Evolutionary conservation across 2,329 filamentous ascomycete species (phyloP).

Genomic region (Colletotrichum lupini): DNA sequence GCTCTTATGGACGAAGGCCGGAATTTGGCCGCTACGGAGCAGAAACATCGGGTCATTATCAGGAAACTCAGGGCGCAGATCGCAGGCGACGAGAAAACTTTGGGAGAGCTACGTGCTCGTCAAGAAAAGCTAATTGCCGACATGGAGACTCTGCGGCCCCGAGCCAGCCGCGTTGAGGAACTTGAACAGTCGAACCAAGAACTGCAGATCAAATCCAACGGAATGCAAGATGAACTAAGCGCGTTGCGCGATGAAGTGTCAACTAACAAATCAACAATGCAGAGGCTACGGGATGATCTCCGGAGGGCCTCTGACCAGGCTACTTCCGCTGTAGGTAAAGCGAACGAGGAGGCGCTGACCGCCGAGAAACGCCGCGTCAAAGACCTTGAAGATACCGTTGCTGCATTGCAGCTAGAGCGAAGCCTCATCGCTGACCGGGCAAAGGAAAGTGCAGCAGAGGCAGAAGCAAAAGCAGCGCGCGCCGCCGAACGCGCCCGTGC

Average conservation of each 20-base stretch:
- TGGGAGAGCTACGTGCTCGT: conserved; percentile 67
- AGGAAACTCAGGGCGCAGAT: conserved; percentile 81
- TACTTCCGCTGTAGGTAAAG: conserved; percentile 73
- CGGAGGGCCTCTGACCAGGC: conserved; percentile 74
- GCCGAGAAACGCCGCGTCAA: conserved; percentile 66
- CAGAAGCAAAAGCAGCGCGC: conserved; percentile 78
- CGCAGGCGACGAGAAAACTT: conserved; percentile 72
- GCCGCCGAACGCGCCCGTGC: conserved; percentile 76
- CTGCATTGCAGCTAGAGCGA: conserved; percentile 82
- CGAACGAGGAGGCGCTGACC: conserved; percentile 74
- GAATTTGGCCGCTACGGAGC: conserved; percentile 85
- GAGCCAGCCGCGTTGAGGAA: conserved; percentile 61
- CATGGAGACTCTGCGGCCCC: conserved; percentile 56
- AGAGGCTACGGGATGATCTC: conserved; percentile 76
- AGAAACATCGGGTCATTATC: conserved; percentile 84
- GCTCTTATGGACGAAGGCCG: conserved; percentile 92
- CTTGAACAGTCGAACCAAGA: conserved; percentile 62
- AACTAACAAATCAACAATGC: conserved; percentile 72
- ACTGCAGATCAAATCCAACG: conserved; percentile 40
- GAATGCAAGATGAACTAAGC: conserved; percentile 57
- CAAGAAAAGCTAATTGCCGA: conserved; percentile 70
- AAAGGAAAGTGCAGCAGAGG: conserved; percentile 75
- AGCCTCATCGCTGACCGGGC: conserved; percentile 73
- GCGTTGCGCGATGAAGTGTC: conserved; percentile 71
- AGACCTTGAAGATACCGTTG: conserved; percentile 67